Percentiles rank a stretch among this genome's conserved stretches.
These are phyloP conservation scores for Solanum etuberosum DNA, from an alignment of 257 asterid genomes.

Conservation along the genomic window DNA sequence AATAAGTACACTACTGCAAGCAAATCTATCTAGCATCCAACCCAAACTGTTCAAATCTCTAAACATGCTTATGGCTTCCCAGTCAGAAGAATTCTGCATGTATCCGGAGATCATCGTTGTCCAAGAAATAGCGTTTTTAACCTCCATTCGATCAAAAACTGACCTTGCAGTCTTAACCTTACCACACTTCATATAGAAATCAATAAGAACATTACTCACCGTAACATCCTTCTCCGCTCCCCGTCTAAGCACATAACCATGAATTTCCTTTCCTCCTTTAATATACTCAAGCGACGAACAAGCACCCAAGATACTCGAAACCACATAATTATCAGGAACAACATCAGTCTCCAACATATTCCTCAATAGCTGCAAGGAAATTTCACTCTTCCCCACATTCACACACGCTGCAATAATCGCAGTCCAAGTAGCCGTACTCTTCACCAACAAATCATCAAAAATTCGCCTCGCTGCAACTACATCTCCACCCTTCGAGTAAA, in stretches of 20 bases:
- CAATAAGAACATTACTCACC: conserved; percentile 18
- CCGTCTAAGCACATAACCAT: conserved; percentile 24
- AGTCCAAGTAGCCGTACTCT: conserved; percentile 34
- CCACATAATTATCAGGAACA: conserved; percentile 25
- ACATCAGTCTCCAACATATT: conserved; percentile 18
- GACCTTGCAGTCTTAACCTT: conserved; percentile 10
- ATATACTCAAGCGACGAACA: conserved; percentile 24
- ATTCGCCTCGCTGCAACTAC: conserved; percentile 14
- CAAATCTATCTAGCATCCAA: conserved; percentile 24
- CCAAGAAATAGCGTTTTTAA: conserved; percentile 29
- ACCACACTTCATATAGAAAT: conserved; percentile 35
- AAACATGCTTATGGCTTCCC: conserved; percentile 24
- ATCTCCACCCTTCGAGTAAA: conserved; percentile 25
- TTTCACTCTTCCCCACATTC: conserved; percentile 16
- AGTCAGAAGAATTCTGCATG: conserved; percentile 22
- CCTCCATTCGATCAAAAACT: conserved; percentile 16
- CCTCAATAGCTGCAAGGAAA: conserved; percentile 21
- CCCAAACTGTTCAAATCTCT: conserved; percentile 21
- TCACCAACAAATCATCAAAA: conserved; percentile 25
- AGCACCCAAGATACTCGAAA: conserved; percentile 26
- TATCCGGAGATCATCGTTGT: conserved; percentile 28
- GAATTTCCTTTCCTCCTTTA: conserved; percentile 36
- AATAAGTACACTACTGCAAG: conserved; percentile 33
- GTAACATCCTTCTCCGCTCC: conserved; percentile 15
- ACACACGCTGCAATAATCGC: conserved; percentile 23